Conservation (phyloP, 208 protist genomes). For the Naegleria lovaniensis region DNA sequence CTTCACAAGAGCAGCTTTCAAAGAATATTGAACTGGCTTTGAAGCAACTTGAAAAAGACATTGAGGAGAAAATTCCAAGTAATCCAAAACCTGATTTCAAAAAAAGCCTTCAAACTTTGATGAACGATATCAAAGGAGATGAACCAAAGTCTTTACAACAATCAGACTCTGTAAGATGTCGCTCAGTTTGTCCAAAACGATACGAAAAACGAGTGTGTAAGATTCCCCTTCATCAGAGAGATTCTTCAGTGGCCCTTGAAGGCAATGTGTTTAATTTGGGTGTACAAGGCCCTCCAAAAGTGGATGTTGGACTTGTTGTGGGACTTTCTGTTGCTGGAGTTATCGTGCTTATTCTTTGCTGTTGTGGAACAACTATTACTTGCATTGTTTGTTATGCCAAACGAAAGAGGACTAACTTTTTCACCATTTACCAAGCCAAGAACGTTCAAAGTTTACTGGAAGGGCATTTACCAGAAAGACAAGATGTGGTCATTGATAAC, state of each 20-base stretch:
- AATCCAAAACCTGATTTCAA: too few relatives aligned
- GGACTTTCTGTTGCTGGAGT: neutral
- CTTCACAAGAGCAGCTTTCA: too few relatives aligned
- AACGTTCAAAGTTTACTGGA: neutral
- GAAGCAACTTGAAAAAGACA: too few relatives aligned
- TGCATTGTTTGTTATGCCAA: neutral
- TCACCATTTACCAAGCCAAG: neutral
- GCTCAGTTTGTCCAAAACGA: neutral
- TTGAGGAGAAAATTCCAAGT: too few relatives aligned
- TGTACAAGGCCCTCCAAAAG: neutral
- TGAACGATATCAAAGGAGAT: too few relatives aligned
- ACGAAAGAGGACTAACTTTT: neutral
- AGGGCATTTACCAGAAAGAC: neutral
- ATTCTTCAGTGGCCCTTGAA: neutral
- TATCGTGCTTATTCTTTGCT: neutral
- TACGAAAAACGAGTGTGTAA: neutral
- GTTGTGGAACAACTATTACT: neutral
- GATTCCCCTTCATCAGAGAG: neutral
- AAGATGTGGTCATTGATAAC: neutral
- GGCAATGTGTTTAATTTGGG: neutral
- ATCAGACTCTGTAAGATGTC: neutral
- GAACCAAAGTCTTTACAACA: too few relatives aligned
- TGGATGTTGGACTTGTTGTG: neutral
- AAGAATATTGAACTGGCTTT: too few relatives aligned
- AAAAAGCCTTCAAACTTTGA: too few relatives aligned